A percentile compares a stretch with the other conserved stretches of the same genome.
phyloP scores from a whole-genome alignment of 306 rosid species.

The Senna tora region DNA sequence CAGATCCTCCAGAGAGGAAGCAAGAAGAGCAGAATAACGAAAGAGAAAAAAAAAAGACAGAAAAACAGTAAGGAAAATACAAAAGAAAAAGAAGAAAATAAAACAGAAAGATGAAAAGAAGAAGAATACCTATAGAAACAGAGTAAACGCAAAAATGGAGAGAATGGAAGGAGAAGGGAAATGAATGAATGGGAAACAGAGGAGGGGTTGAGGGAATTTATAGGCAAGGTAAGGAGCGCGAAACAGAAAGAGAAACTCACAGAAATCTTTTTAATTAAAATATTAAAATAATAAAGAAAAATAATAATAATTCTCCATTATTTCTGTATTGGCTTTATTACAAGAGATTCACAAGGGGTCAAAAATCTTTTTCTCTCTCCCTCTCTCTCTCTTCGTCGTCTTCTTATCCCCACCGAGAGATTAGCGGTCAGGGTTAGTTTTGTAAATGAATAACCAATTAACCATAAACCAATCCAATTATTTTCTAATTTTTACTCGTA shows the following conservation, averaged over 20 bases:
- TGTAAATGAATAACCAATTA: not conserved
- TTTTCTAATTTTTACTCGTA: not conserved
- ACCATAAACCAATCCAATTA: not conserved
- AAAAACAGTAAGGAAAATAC: slow-evolving; percentile 19
- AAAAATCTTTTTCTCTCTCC: not conserved
- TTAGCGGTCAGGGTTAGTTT: slow-evolving; percentile 26
- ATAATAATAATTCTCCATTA: slow-evolving; percentile 10
- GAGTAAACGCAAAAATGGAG: slow-evolving; percentile 54
- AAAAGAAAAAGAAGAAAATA: slow-evolving; percentile 3
- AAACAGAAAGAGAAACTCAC: slow-evolving; percentile 40
- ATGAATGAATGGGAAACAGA: slow-evolving; percentile 46
- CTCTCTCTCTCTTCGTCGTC: not conserved
- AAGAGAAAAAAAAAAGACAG: not conserved
- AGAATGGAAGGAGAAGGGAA: slow-evolving; percentile 31
- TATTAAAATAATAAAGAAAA: no score
- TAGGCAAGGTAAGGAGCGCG: slow-evolving; percentile 39
- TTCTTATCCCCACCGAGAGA: slow-evolving; percentile 18
- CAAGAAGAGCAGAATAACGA: slow-evolving; percentile 10
- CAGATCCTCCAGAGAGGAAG: slow-evolving; percentile 4
- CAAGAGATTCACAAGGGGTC: slow-evolving; percentile 49
- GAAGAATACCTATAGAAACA: slow-evolving; percentile 41
- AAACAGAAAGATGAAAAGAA: not conserved
- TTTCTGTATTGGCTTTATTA: no score
- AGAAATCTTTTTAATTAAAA: not conserved
- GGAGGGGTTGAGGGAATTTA: slow-evolving; percentile 40